phyloP scores from a whole-genome alignment of 257 asterid genomes.

The Echites panduratus region DNA sequence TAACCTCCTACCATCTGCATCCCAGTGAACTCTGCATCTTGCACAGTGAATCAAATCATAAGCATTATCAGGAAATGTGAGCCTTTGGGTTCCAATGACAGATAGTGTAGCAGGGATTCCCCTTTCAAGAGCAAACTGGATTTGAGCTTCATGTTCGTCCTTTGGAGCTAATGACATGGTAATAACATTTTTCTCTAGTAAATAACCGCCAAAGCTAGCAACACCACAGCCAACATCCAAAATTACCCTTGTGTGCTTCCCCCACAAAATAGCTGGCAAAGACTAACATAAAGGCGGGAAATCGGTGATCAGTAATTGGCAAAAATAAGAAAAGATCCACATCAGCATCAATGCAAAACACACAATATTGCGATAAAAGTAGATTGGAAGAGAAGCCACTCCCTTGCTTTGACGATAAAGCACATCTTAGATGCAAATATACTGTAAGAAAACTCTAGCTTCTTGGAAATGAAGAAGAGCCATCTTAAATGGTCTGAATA shows the following conservation, averaged over 20 bases:
- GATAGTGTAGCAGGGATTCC: conserved; percentile 92
- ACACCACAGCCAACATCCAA: conserved; percentile 98
- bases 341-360: background rate
- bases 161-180: conserved; percentile 97
- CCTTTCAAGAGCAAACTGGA: conserved; percentile 94
- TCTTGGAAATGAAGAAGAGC: background rate
- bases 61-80: conserved; percentile 72
- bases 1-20: conserved; percentile 61
- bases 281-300: conserved; percentile 34
- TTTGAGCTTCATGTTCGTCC: conserved; percentile 99
- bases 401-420: background rate
- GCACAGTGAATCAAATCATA: conserved; percentile 92
- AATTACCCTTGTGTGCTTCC: conserved; percentile 75
- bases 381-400: background rate
- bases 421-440: background rate
- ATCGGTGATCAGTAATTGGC: background rate
- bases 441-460: background rate
- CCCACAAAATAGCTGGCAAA: conserved; percentile 65
- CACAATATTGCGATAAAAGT: too few relatives aligned
- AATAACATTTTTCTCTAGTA: conserved; percentile 68
- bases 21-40: conserved; percentile 97
- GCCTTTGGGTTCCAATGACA: conserved; percentile 81
- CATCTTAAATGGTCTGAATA: background rate
- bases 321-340: conserved; percentile 1
- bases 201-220: conserved; percentile 95